Percentiles rank a stretch among this genome's conserved stretches.
Conservation (phyloP, 225 moss, liverwort and hornwort genomes). For the Rhytidiadelphus loreus region DNA sequence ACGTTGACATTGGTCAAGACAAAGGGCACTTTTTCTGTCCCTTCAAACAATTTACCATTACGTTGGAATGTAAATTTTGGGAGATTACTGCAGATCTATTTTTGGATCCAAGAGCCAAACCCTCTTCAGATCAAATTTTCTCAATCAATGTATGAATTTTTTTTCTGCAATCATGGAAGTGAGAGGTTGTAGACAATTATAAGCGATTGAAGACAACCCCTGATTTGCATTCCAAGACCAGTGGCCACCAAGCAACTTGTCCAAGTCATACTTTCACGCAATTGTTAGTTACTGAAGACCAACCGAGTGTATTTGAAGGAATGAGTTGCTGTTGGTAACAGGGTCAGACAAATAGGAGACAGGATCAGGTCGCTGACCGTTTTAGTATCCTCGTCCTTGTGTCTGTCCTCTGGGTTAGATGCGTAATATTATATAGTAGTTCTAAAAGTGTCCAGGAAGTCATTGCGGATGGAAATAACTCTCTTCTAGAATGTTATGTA, state of each 20-base stretch:
- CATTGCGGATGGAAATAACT: not conserved
- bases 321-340: not conserved
- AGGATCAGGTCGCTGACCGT: too few species aligned
- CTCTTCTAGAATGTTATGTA: not conserved
- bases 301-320: not conserved
- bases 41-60: not conserved
- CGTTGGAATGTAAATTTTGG: not conserved
- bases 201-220: not conserved
- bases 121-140: not conserved
- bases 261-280: not conserved
- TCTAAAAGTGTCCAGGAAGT: not conserved
- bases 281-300: not conserved
- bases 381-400: not conserved
- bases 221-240: not conserved
- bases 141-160: not conserved
- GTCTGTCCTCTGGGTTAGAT: not conserved
- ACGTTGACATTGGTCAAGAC: not conserved
- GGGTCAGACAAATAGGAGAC: not conserved
- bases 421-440: not conserved
- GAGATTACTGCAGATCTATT: not conserved
- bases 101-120: not conserved
- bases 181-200: not conserved
- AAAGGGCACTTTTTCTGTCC: not conserved
- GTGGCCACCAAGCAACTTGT: too few species aligned
- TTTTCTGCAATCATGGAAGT: not conserved